Base-by-base conservation (phyloP, 2,329 filamentous ascomycete species). In the Alternaria postmessia region DNA sequence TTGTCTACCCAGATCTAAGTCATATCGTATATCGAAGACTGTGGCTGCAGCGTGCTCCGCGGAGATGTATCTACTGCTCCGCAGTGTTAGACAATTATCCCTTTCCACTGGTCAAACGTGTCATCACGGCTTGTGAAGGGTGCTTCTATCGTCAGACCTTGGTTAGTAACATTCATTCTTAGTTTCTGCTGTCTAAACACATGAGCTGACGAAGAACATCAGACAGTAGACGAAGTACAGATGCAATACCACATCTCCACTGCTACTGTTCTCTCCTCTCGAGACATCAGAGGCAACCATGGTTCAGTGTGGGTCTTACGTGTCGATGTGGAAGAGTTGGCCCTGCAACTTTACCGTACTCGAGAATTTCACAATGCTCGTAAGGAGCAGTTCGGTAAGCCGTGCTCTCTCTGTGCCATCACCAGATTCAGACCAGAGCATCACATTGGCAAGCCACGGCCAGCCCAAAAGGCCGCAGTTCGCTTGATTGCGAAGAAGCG, bases 121-220 rank as follows among this genome's bases (percentile, higher is more conserved):
- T 72, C 20, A 41, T 75, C 3, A 62, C 68, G 7, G 55, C 59
- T 4, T 76, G 73, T 41, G 54, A 62, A 60, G 66, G 67, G 47
- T 76, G 73, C 57, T 76, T 75, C 63, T 75, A 72, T 55, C 63
- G 67, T 7, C 72, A 75, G 51, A 63, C 68, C 4, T 56, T 74
- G 28, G 72, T 75, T 61, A 39, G 65, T 57, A 5, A n/a, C 34
- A 1, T 22, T 9, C 18, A 26, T 3, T n/a, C 20, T n/a, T 32
- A 3, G 12, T 18, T 3, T 16, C 16, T 9, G 14, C 14, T 11
- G 11, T 42, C 16, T 7, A 24, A 18, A 26, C 4, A 14, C 56
- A 51, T 16, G 2, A 43, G 41, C 59, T 66, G 39, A 62, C 47
- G 9, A 41, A 3, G 12, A 5, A 9, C 1, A 16, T n/a, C 51